These are phyloP conservation scores for Claviceps maximensis DNA, from an alignment of 2,329 filamentous ascomycete genomes.

Conservation along the genomic window DNA sequence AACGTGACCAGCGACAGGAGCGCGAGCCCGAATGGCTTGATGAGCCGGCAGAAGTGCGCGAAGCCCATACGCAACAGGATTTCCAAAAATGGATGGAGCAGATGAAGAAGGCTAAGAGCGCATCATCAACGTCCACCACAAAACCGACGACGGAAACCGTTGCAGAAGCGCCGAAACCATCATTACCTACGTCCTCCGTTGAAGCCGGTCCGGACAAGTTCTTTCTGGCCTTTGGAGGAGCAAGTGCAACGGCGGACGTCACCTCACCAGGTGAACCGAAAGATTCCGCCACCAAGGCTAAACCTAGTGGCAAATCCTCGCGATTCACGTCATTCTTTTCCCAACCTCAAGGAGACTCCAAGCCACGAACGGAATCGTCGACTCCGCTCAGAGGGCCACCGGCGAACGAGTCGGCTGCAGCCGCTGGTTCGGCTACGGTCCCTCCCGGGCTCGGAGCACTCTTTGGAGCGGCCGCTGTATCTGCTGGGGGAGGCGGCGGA, in stretches of 20 bases:
- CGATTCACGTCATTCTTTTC: constrained; percentile 73
- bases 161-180: constrained; percentile 36
- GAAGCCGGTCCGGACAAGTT: constrained; percentile 66
- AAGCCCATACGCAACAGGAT: constrained; percentile 72
- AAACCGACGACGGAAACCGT: constrained; percentile 22
- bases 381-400: constrained; percentile 25
- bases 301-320: constrained; percentile 54
- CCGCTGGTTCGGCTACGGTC: constrained; percentile 2
- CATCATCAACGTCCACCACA: constrained; percentile 11
- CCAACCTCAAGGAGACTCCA: constrained; percentile 35
- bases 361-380: constrained; percentile 35
- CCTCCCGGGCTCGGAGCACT: constrained; percentile 4
- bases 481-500: not conserved
- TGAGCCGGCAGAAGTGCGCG: constrained; percentile 53
- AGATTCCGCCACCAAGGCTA: constrained; percentile 32
- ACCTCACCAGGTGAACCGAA: constrained; percentile 38
- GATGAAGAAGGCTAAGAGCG: constrained; percentile 58
- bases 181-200: constrained; percentile 46
- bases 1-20: constrained; percentile 49
- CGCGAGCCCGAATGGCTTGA: constrained; percentile 90
- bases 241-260: constrained; percentile 28
- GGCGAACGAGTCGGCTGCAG: constrained; percentile 7
- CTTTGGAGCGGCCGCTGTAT: not conserved
- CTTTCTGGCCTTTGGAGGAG: constrained; percentile 46
- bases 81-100: constrained; percentile 90